Conservation (phyloP, 176 grass and related monocot species). For the Microstegium vimineum region DNA sequence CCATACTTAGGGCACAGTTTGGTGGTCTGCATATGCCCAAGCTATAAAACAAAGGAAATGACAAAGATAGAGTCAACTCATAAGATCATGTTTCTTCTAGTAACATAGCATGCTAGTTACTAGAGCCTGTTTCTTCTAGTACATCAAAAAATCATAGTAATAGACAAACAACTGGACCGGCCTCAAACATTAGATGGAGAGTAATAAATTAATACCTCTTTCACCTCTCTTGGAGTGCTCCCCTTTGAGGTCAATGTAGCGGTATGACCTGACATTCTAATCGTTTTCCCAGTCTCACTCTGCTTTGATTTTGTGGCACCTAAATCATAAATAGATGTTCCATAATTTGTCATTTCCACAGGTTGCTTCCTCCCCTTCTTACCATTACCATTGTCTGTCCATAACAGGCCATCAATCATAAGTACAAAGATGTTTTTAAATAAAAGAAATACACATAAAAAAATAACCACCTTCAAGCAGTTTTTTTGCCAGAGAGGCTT, state of each 20-base stretch:
- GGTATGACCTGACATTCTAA: slow-evolving; percentile 26
- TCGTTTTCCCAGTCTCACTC: slow-evolving; percentile 44
- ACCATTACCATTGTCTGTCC: too few species aligned
- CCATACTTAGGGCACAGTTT: slow-evolving; percentile 87
- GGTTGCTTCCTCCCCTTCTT: too few species aligned
- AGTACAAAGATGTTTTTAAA: background rate
- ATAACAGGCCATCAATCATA: too few species aligned
- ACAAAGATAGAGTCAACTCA: background rate
- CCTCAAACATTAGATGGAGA: background rate
- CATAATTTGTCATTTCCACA: background rate
- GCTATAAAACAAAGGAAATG: slow-evolving; percentile 40
- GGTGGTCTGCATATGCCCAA: slow-evolving; percentile 94
- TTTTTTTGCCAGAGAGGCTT: too few species aligned
- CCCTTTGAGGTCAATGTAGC: slow-evolving; percentile 52
- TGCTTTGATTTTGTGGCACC: slow-evolving; percentile 45
- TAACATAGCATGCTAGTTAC: slow-evolving; percentile 18
- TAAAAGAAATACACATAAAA: background rate
- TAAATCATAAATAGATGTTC: slow-evolving; percentile 14
- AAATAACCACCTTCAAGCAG: too few species aligned
- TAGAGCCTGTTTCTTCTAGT: slow-evolving; percentile 13
- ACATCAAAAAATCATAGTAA: slow-evolving; percentile 3
- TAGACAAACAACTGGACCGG: background rate
- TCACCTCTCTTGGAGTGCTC: slow-evolving; percentile 43
- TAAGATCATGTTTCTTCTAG: too few species aligned
- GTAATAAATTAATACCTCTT: slow-evolving; percentile 78